phyloP scores from a whole-genome alignment of 2,329 filamentous ascomycete genomes.

The Macroventuria anomochaeta region DNA sequence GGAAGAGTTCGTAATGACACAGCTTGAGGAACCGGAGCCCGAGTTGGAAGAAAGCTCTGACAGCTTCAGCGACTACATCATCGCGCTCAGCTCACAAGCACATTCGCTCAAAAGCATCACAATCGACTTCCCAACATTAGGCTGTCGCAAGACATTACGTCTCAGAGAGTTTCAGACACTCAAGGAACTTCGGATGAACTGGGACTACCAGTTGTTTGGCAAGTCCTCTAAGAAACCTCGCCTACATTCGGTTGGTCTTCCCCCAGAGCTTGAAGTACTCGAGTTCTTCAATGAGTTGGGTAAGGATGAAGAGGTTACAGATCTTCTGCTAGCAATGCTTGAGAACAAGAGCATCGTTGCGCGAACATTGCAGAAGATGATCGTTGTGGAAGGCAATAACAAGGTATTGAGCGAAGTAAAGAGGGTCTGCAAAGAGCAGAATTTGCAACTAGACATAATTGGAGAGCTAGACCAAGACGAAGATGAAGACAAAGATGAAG shows the following conservation, averaged over 20 bases:
- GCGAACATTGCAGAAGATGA: conserved; percentile 31
- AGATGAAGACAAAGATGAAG: not conserved
- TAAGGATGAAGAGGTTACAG: conserved; percentile 39
- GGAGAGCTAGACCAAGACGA: conserved; percentile 46
- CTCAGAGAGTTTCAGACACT: conserved; percentile 38
- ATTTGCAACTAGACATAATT: conserved; percentile 54
- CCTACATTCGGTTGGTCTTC: conserved; percentile 40
- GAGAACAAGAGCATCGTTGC: conserved; percentile 38
- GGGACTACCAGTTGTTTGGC: conserved; percentile 44
- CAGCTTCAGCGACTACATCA: conserved; percentile 41
- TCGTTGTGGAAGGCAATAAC: conserved; percentile 37
- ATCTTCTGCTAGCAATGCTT: conserved; percentile 36
- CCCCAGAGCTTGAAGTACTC: conserved; percentile 35
- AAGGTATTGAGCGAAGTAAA: conserved; percentile 33
- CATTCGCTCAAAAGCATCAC: conserved; percentile 39
- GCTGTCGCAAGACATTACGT: conserved; percentile 37
- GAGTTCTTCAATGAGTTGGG: conserved; percentile 44
- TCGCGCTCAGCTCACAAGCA: conserved; percentile 38
- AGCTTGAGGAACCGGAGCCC: conserved; percentile 38
- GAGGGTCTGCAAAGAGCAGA: conserved; percentile 29
- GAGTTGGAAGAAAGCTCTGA: conserved; percentile 43
- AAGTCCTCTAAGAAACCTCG: conserved; percentile 42
- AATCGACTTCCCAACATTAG: conserved; percentile 37
- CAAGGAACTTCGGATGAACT: conserved; percentile 37
- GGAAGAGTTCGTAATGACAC: conserved; percentile 44